Evolutionary conservation across 495 filamentous ascomycete genomes (phyloP), one percentile per base, ranked within the genome.

Genomic region (Aspergillus diversus): DNA sequence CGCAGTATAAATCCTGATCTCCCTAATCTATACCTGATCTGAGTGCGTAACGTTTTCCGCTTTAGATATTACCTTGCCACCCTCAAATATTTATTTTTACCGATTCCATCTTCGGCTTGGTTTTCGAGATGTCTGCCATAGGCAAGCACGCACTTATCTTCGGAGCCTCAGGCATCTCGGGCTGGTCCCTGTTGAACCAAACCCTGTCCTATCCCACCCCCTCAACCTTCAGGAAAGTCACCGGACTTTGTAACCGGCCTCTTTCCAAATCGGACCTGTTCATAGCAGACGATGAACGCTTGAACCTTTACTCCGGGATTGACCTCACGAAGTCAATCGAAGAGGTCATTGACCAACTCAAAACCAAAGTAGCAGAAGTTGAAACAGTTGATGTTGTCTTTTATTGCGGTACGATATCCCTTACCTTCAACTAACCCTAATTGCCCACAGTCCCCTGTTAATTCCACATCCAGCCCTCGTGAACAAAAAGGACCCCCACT

Each of bases 141-240:
- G 48, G 59, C 3, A 60, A 54, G 33, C 49, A 54, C 31, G 48
- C 59, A 4, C 59, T 61, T 15, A 33, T 61, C 7, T 54, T 61
- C 13, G 48, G 59, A 1, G 59, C 59, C 11, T 61, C 58, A 8
- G 58, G 58, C 3, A 60, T 60, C 48, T 61, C 48, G 0, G 59
- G 48, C 9, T 61, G 48, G 48, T 53, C 59, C 5, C 59, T 61
- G 15, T 4, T 61, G 33, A 61, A 61, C 13, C 58, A 60, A 32
- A 35, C 32, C 16, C 47, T 60, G 12, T 43, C 27, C 5, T 60
- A 60, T 16, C 58, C 58, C 1, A 53, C 58, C 7, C 33, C 32
- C 1, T 42, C 58, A 2, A 53, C 58, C 7, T 60, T 52, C 17
- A 9, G 27, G 1, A 47, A 48, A 8, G 27, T 60, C 8, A 53